Percentiles rank a stretch among this genome's conserved stretches.
Evolutionary conservation across 108 stramenopile genomes (phyloP).

Genomic region (Fistulifera pelliculosa): DNA sequence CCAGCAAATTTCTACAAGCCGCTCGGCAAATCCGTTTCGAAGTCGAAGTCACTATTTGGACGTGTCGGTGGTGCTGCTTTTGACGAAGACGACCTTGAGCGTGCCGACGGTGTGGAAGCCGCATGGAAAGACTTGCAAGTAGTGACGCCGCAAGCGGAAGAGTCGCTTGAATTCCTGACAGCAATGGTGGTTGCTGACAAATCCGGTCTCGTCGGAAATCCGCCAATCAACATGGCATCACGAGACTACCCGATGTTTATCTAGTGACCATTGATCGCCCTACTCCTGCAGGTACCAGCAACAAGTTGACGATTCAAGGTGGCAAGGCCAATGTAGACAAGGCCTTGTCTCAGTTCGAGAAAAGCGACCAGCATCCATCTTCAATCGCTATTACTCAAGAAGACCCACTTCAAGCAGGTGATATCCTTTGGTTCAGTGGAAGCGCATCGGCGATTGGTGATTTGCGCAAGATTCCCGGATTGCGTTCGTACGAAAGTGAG

Average conservation of each 20-base stretch:
- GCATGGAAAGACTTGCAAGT: constrained; percentile 64
- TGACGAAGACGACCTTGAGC: too few species aligned
- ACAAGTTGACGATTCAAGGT: neutral
- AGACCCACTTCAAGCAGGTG: too few species aligned
- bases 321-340: too few species aligned
- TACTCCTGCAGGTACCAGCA: neutral
- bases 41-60: too few species aligned
- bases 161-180: constrained; percentile 58
- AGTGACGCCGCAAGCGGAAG: constrained; percentile 21
- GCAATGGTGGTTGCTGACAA: constrained; percentile 57
- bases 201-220: constrained; percentile 45
- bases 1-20: constrained; percentile 54
- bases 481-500: constrained; percentile 25
- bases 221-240: constrained; percentile 40
- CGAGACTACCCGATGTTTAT: constrained; percentile 57
- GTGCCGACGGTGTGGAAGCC: too few species aligned
- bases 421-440: constrained; percentile 57
- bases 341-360: too few species aligned
- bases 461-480: constrained; percentile 44
- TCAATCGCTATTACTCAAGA: too few species aligned
- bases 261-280: constrained; percentile 77
- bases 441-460: constrained; percentile 17
- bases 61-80: too few species aligned
- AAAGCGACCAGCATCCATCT: too few species aligned
- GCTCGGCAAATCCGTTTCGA: too few species aligned